A percentile compares a stretch with the other conserved stretches of the same genome.
Evolutionary conservation across 306 rosid genomes (phyloP).

Genomic region (Dryas drummondii): DNA sequence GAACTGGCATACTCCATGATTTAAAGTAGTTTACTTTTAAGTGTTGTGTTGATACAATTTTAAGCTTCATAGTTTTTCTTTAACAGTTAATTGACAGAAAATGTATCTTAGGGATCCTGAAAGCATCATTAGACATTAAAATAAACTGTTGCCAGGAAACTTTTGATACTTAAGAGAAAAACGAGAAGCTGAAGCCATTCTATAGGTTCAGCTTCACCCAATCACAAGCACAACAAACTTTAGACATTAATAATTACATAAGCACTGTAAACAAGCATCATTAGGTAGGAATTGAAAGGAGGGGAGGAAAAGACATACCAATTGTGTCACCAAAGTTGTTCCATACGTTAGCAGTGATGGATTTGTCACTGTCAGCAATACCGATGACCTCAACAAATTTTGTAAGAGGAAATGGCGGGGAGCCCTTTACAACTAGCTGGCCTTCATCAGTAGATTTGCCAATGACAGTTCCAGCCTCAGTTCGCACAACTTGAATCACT

Average conservation of each 20-base stretch:
- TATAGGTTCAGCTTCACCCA: background rate
- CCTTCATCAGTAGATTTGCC: conserved; percentile 82
- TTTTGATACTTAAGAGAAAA: background rate
- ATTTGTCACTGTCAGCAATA: conserved; percentile 67
- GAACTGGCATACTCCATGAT: background rate
- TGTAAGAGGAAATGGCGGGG: conserved; percentile 48
- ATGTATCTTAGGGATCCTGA: background rate
- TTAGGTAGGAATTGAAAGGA: background rate
- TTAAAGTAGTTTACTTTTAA: background rate
- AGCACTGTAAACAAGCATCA: background rate
- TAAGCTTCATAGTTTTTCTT: background rate
- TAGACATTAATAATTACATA: background rate
- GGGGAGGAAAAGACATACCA: conserved; percentile 39
- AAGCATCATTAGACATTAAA: background rate
- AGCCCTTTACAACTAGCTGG: conserved; percentile 62
- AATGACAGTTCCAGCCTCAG: conserved; percentile 49
- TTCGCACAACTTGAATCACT: conserved; percentile 61
- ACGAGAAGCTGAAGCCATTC: background rate
- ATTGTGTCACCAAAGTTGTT: conserved; percentile 75
- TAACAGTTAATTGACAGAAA: background rate
- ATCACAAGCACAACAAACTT: background rate
- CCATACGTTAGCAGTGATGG: conserved; percentile 74
- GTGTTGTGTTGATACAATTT: background rate
- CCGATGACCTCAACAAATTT: conserved; percentile 86
- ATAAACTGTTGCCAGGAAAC: background rate